Conservation (phyloP, 148 eudicot species). For the Pharnaceum exiguum region DNA sequence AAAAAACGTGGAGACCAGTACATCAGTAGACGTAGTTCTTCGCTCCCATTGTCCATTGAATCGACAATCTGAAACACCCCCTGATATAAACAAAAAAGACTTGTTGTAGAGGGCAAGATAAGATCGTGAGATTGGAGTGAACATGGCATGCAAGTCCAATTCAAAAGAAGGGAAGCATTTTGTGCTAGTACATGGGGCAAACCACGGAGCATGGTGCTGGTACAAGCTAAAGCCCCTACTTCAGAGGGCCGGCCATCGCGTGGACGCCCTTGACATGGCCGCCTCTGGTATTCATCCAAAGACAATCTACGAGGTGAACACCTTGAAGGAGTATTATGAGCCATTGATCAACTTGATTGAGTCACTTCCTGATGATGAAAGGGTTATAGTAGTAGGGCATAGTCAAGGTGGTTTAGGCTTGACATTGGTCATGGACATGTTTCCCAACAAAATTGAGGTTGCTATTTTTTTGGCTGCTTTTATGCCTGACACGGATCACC, state of each 20-base stretch:
- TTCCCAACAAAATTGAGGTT: slow-evolving; percentile 13
- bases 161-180: slow-evolving; percentile 21
- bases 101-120: too few relatives aligned
- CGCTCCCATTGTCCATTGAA: too few relatives aligned
- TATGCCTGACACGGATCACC: slow-evolving; percentile 11
- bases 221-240: slow-evolving; percentile 27
- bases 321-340: slow-evolving; percentile 11
- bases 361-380: background rate
- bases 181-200: slow-evolving; percentile 41
- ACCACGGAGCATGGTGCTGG: slow-evolving; percentile 52
- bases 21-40: too few relatives aligned
- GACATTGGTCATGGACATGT: slow-evolving; percentile 24
- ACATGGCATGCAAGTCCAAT: background rate
- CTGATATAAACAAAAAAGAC: too few relatives aligned
- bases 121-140: too few relatives aligned
- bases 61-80: too few relatives aligned
- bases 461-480: slow-evolving; percentile 31
- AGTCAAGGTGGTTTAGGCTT: too few relatives aligned
- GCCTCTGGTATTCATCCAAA: slow-evolving; percentile 25
- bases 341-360: background rate
- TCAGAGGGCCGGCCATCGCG: slow-evolving; percentile 27
- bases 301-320: slow-evolving; percentile 13
- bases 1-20: too few relatives aligned
- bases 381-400: slow-evolving; percentile 11
- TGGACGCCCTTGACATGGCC: slow-evolving; percentile 30